These are phyloP conservation scores for Colletotrichum orbiculare DNA, from an alignment of 2,329 filamentous ascomycete species.

Conservation along the genomic window DNA sequence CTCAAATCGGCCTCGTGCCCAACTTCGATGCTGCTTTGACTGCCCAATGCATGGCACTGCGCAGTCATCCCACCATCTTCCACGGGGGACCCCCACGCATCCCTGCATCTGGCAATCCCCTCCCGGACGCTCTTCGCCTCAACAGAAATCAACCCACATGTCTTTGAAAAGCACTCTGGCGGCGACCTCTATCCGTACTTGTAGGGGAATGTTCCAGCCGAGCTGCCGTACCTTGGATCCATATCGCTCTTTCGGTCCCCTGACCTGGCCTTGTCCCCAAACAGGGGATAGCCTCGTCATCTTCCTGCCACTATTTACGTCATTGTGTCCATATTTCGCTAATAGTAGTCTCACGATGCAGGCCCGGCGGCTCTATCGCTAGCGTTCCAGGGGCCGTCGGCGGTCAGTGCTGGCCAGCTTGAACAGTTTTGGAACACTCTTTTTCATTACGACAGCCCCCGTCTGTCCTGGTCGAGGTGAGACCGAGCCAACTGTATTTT, in stretches of 20 bases:
- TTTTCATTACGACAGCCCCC: conserved; percentile 7
- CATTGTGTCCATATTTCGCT: conserved; percentile 20
- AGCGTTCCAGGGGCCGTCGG: conserved; percentile 30
- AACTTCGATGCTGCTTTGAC: too few species aligned
- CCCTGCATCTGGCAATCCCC: conserved; percentile 20
- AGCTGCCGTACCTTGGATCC: conserved; percentile 3
- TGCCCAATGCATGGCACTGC: not conserved
- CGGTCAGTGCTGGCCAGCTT: conserved; percentile 6
- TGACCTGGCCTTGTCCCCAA: not conserved
- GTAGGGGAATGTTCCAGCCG: conserved; percentile 7
- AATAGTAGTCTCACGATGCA: conserved; percentile 24
- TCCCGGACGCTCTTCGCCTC: conserved; percentile 28
- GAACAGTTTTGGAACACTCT: not conserved
- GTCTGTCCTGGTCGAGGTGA: conserved; percentile 11
- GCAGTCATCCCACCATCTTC: conserved; percentile 1
- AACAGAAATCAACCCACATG: conserved; percentile 24
- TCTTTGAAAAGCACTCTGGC: not conserved
- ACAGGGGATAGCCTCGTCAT: conserved; percentile 6
- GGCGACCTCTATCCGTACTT: not conserved
- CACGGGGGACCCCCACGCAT: conserved; percentile 25
- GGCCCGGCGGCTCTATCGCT: conserved; percentile 32
- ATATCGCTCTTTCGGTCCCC: conserved; percentile 9
- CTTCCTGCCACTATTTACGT: conserved; percentile 28
- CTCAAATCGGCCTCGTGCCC: too few species aligned
- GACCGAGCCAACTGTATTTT: conserved; percentile 3